Percentiles rank a stretch among this genome's conserved stretches.
phyloP scores from a whole-genome alignment of 2,329 filamentous ascomycete species.

The Pezicula carpinea region DNA sequence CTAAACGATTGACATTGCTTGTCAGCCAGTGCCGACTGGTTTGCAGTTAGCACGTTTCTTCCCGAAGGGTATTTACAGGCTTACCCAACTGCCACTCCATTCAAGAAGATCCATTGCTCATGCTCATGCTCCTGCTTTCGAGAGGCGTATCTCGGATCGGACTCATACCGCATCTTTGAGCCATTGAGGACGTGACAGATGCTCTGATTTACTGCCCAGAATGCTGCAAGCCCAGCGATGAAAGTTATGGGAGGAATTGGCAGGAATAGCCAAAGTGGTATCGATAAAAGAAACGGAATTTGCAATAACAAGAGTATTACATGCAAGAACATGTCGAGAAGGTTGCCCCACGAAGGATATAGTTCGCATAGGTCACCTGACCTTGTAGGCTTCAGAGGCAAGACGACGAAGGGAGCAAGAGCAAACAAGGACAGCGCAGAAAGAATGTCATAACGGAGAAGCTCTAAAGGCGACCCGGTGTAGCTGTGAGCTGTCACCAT shows the following conservation, averaged over 20 bases:
- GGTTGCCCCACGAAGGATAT: constrained; percentile 51
- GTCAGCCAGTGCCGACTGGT: constrained; percentile 61
- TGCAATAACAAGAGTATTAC: constrained; percentile 55
- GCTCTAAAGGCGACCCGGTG: constrained; percentile 38
- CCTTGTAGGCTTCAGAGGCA: constrained; percentile 48
- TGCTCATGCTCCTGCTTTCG: constrained; percentile 42
- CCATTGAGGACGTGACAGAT: constrained; percentile 52
- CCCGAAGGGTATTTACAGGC: constrained; percentile 25
- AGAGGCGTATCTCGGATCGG: constrained; percentile 48
- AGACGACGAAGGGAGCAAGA: constrained; percentile 53
- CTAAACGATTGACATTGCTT: constrained; percentile 65
- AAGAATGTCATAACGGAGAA: constrained; percentile 35
- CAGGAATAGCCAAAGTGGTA: constrained; percentile 47
- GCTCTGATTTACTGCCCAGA: constrained; percentile 44
- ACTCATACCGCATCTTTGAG: constrained; percentile 41
- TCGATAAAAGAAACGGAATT: constrained; percentile 50
- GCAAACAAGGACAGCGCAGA: constrained; percentile 30
- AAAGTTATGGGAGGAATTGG: constrained; percentile 43
- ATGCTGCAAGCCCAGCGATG: constrained; percentile 32
- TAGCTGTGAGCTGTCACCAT: constrained; percentile 58
- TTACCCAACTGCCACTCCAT: constrained; percentile 63
- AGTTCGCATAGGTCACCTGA: constrained; percentile 60
- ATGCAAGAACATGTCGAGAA: constrained; percentile 54
- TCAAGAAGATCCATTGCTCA: constrained; percentile 78
- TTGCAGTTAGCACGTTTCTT: constrained; percentile 6